These are phyloP conservation scores for Mimosa pudica DNA, from an alignment of 306 rosid genomes.

Conservation along the genomic window DNA sequence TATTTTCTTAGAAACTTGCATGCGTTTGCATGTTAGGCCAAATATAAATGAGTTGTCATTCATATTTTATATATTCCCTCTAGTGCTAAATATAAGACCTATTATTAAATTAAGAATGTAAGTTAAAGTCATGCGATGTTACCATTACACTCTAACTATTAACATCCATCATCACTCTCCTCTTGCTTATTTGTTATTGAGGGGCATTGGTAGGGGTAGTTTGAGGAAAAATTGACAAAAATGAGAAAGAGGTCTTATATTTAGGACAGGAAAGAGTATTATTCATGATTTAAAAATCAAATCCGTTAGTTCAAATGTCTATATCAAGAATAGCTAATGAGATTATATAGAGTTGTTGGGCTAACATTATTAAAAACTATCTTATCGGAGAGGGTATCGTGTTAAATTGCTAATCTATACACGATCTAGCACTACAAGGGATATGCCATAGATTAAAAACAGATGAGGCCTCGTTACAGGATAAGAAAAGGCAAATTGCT, in stretches of 20 bases:
- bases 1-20: not conserved
- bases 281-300: not conserved
- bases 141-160: no score
- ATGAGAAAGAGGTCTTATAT: no score
- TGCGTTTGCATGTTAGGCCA: not conserved
- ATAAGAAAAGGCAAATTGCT: not conserved
- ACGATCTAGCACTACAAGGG: no score
- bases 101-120: no score
- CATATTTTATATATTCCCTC: not conserved
- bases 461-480: not conserved
- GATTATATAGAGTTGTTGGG: not conserved
- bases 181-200: no score
- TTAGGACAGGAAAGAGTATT: no score
- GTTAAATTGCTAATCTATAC: not conserved
- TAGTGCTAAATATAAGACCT: no score
- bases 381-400: not conserved
- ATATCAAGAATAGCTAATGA: not conserved
- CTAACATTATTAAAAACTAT: not conserved
- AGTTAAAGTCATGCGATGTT: no score
- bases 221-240: no score
- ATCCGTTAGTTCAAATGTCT: not conserved
- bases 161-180: no score
- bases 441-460: no score
- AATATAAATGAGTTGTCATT: not conserved
- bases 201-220: no score